A percentile compares a stretch with the other conserved stretches of the same genome.
Conservation (phyloP, 1,284 basidiomycete genomes). For the Uromyces viciae-fabae region DNA sequence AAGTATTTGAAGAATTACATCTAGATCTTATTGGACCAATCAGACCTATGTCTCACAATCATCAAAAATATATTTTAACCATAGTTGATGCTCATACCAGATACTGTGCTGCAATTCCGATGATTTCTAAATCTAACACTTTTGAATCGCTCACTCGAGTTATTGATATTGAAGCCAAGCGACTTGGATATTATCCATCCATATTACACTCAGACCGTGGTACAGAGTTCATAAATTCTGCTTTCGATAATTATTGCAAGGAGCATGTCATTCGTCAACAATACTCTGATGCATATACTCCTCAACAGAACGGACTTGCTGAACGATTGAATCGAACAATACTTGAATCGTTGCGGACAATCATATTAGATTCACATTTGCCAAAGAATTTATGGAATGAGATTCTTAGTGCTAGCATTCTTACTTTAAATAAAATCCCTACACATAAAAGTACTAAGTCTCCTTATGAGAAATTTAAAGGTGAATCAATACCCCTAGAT, state of each 20-base stretch:
- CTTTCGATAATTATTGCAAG: background rate
- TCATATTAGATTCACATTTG: background rate
- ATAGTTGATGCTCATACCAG: background rate
- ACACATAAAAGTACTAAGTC: background rate
- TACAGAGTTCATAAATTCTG: background rate
- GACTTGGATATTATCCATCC: background rate
- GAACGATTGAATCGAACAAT: slow-evolving; percentile 5
- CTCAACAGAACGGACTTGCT: background rate
- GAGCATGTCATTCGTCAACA: background rate
- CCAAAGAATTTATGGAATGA: background rate
- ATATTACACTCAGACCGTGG: background rate
- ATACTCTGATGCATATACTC: background rate
- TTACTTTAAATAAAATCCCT: slow-evolving; percentile 3
- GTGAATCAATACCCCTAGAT: background rate
- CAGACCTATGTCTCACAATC: background rate
- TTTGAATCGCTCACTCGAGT: background rate
- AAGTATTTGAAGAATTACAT: too few relatives aligned
- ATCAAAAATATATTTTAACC: background rate
- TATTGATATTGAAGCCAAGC: background rate
- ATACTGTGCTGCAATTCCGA: background rate
- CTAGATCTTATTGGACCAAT: background rate
- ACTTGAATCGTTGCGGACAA: background rate
- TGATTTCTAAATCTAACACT: background rate
- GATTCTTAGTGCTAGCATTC: background rate
- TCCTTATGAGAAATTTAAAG: slow-evolving; percentile 11